Evolutionary conservation across 495 filamentous ascomycete species (phyloP), one percentile per base, ranked within the genome.

Genomic region (Podospora appendiculata): DNA sequence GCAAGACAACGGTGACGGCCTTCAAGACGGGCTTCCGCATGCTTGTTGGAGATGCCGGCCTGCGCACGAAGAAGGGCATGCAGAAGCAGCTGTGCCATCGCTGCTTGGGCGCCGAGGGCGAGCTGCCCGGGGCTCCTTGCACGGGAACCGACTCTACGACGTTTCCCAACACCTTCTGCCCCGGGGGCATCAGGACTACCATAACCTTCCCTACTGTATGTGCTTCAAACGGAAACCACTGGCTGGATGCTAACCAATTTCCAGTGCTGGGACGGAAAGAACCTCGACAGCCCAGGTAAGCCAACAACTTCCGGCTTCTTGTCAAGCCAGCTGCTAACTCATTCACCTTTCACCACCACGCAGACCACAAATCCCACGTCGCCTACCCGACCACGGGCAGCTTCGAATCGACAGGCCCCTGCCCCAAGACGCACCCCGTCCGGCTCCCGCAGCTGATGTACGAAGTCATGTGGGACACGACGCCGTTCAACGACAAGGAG

Each of bases 11-110:
- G 14, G 65, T 70, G 47, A 73, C 70, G 0, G 71, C 69, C 32
- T 76, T 76, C 50, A 59, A 63, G 41, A 60, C 69, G 32, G 82
- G 79, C 32, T 84, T 88, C 61, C 85, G 85, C 49, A 89, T 90
- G 83, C 54, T 90, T 8, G 77, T 84, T 38, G 87, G 87, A 32
- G 72, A 86, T 58, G 70, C 83, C 1, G 64, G 55, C 45, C 58
- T 56, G 10, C 54, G 61, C 34, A 57, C 55, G 45, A 52, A 56
- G 35, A 60, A 38, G 64, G 66, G 12, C 49, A 49, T 58, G 8
- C 65, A 54, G 32, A 59, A 59, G 12, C 67, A 73, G 49, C 49
- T 70, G 10, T 71, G 65, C n/a, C 69, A 69, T 47, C 58, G 61
- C 13, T 68, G 65, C 52, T 58, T 66, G 47, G 17, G 38, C 54